Evolutionary conservation across 805 yeast genomes (phyloP), one percentile per base, ranked within the genome.

Genomic region (Wickerhamiella siamensis): DNA sequence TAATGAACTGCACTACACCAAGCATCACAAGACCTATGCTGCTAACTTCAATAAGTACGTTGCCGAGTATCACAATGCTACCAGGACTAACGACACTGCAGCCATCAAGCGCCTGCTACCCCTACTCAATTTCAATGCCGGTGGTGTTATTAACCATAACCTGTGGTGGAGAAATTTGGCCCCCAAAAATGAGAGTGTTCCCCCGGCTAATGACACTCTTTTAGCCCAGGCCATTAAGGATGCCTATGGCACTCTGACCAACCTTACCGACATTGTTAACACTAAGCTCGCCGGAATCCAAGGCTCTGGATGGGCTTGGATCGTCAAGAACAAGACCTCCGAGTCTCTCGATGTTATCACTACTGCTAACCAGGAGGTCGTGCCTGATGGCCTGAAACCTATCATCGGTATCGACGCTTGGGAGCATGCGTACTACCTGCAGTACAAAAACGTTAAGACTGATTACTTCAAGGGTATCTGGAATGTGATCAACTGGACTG

Each of bases 371-470:
- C 95, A 84, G 65, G 95, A 84, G 63, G 81, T 91, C 15, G 84
- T 81, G 32, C 67, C 76, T 38, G 83, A 83, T 38, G 59, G 73
- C 6, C 69, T 74, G 60, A 67, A 72, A 38, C 94, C 95, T 36
- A 65, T 86, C 55, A 71, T 86, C 43, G 95, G 94, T 42, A 81
- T 84, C 58, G 95, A 84, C 55, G 94, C 94, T 46, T 84, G 95
- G 95, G 95, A 84, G 65, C 95, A 84, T 58, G 95, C 95, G 42
- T 84, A 84, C 71, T 84, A 84, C 72, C 71, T 86, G 64, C 95
- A 84, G 65, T 84, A 84, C 70, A 79, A 82, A 67, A 84, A 84
- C 67, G 86, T 79, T 59, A 84, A 86, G 71, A 93, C 63, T 35
- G 94, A 84, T 58, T 84, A 86, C 68, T 84, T 86, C 75, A 77